Base-by-base conservation (phyloP, 2,329 filamentous ascomycete genomes). In the Emmonsiellopsis sp. region DNA sequence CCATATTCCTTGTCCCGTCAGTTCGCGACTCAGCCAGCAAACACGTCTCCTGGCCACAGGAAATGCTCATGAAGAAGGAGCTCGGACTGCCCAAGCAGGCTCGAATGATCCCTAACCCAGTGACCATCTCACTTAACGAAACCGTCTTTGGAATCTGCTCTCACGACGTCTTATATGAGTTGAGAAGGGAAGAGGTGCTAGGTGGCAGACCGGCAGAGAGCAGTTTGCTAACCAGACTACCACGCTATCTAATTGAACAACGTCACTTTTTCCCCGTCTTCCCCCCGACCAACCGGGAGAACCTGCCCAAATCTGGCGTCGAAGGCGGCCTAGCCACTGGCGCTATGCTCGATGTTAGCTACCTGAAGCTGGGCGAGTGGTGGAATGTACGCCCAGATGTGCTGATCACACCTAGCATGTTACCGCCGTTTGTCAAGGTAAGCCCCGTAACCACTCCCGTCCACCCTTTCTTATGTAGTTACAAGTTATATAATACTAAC, bases 251-350 rank as follows among this genome's bases (percentile, higher is more conserved):
- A 15, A 81, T 98, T 54, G 87, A 95, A 70, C 93, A 97, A 72
- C 78, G 91, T 6, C 90, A 93, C 65, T 97, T 91, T 70, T 89
- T 89, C 63, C 93, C 93, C 0, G 72, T 97, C 0, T 96, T 91
- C 65, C 93, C 93, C 5, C 84, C 92, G 0, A 79, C 84, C 10
- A 83, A 86, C 50, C 79, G 90, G 48, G 77, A 81, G 54, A 81
- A 75, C 59, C 72, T 89, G 53, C 83, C 85, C 32, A 85, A 80
- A 66, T 82, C 82, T 1, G 83, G 83, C 0, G 80, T 79, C 1
- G 76, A 73, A 15, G 77, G 79, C 55, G 81, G 79, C 0, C 62
- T 81, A 38, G 82, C 81, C 4, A 84, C 86, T 0, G 91, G 91
- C 0, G 83, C 89, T 0, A 84, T 86, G 76, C 68, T 97, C 50